These are phyloP conservation scores for Neoboletus brunneissimus DNA, from an alignment of 768 basidiomycete species.

Conservation along the genomic window DNA sequence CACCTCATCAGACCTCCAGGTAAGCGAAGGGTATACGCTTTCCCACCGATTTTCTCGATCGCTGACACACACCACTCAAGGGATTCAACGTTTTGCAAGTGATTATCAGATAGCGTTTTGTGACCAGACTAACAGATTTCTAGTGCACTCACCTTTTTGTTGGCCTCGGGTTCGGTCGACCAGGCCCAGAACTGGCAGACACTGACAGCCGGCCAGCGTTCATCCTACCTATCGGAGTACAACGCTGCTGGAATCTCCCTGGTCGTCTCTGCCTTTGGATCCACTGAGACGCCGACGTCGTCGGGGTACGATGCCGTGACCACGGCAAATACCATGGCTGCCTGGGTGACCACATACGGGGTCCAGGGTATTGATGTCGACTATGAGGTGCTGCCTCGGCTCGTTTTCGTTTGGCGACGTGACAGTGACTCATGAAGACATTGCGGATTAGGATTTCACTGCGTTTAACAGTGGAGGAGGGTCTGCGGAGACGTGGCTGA, in stretches of 20 bases:
- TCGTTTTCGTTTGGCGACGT: too few relatives aligned
- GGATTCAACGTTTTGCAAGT: conserved; percentile 36
- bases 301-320: conserved; percentile 37
- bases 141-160: conserved; percentile 43
- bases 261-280: conserved; percentile 55
- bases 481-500: conserved; percentile 36
- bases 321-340: conserved; percentile 43
- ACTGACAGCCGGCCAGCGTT: conserved; percentile 36
- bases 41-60: background rate
- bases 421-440: too few relatives aligned
- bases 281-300: conserved; percentile 41
- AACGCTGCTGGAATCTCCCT: conserved; percentile 52
- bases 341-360: conserved; percentile 44
- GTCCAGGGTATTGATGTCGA: conserved; percentile 55
- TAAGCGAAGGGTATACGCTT: conserved; percentile 14
- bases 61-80: conserved; percentile 7
- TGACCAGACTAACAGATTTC: background rate
- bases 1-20: conserved; percentile 41
- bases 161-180: conserved; percentile 40
- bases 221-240: conserved; percentile 46
- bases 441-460: conserved; percentile 26
- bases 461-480: conserved; percentile 37
- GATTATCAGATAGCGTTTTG: background rate
- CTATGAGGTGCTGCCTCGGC: conserved; percentile 37
- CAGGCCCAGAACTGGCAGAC: conserved; percentile 45